Base-by-base conservation (phyloP, 1,284 basidiomycete genomes). In the Ceratobasidium sp. region DNA sequence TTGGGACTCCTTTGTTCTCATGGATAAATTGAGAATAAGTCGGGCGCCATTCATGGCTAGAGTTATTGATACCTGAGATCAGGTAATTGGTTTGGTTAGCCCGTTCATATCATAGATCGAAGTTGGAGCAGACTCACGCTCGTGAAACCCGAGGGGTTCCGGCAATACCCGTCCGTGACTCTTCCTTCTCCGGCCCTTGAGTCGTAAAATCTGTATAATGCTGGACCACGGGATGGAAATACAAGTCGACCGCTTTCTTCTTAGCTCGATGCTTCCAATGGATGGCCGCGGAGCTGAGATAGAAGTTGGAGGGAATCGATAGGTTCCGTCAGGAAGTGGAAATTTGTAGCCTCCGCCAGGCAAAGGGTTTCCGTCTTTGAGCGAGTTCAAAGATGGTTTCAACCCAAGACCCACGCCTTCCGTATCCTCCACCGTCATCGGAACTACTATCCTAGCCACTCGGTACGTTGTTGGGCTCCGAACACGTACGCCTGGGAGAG, bases 71-170 rank as follows among this genome's bases (percentile, higher is more conserved):
- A 17, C 73, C 73, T 76, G 57, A 26, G 44, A 38, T 9, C 4
- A 62, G 23, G 40, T 20, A 46, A n/a, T 3, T 17, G 44, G 20
- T 13, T 28, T 13, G 20, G 42, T 52, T 52, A 52, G 50, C 50
- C 23, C 50, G n/a, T 52, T 23, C 42, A 62, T 42, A 12, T 40
- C 59, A 40, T 9, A 3, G 3, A 38, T 38, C n/a, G 28, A 26
- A 40, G n/a, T n/a, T 46, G 2, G 38, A 23, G 46, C 13, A 9
- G 17, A 66, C 73, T 66, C 52, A 76, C 73, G 73, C 52, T 76
- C 73, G n/a, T 76, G 73, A 57, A 76, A 76, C 62, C 73, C 73
- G 57, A 76, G 46, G 7, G 73, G 73, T 40, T 76, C 73, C 7
- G 73, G 73, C 52, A 76, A 59, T 17, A 26, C 48, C 10, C 48